phyloP scores from a whole-genome alignment of 805 yeast species.

The Diddensiella transvaalensis region DNA sequence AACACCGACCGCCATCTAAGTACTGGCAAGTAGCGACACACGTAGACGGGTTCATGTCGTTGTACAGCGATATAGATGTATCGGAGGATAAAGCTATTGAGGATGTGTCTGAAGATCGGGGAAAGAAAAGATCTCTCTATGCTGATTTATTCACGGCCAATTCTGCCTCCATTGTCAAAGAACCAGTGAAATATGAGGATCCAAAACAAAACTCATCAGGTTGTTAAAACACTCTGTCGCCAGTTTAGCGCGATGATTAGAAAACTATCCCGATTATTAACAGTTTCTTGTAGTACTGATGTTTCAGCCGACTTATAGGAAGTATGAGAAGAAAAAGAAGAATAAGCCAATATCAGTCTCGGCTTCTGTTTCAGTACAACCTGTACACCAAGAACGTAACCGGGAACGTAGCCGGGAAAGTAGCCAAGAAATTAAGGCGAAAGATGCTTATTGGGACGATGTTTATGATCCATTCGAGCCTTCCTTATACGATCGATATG shows the following conservation, averaged over 20 bases:
- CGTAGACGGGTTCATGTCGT: conserved; percentile 4
- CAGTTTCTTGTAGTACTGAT: conserved; percentile 3
- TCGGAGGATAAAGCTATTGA: neutral
- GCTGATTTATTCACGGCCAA: neutral
- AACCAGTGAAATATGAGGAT: conserved; percentile 3
- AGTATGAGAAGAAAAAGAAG: neutral
- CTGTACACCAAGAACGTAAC: too few relatives aligned
- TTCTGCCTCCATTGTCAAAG: conserved; percentile 1
- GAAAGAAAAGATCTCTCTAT: neutral
- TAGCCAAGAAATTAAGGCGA: neutral
- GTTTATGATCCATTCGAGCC: conserved; percentile 21
- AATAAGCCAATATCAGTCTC: neutral
- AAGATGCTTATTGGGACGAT: conserved; percentile 14
- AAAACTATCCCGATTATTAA: too few relatives aligned
- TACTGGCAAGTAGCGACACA: too few relatives aligned
- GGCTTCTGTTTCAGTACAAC: neutral
- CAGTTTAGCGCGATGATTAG: too few relatives aligned
- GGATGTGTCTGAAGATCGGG: neutral
- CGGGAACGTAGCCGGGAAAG: neutral
- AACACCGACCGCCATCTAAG: too few relatives aligned
- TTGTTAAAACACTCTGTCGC: neutral
- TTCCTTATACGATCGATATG: conserved; percentile 11
- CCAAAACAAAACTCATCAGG: conserved; percentile 1
- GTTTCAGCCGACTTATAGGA: conserved; percentile 7
- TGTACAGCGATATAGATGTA: neutral